Conservation (phyloP, 148 eudicot genomes). For the Agrostemma githago region DNA sequence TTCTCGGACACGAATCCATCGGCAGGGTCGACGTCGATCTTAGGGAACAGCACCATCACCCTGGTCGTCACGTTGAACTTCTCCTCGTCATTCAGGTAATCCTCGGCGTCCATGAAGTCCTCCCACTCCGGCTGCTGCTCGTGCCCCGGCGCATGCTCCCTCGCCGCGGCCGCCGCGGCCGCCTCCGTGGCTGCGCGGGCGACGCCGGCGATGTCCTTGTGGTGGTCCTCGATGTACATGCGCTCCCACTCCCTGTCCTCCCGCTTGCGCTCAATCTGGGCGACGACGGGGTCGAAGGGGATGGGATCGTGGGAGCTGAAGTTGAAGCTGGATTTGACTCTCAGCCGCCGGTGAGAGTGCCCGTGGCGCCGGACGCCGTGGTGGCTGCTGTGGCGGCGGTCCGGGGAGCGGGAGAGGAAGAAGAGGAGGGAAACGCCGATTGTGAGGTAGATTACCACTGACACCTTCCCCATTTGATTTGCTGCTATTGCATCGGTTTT, state of each 20-base stretch:
- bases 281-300: constrained; percentile 81
- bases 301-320: constrained; percentile 42
- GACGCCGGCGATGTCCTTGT: constrained; percentile 23
- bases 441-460: constrained; percentile 60
- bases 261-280: constrained; percentile 58
- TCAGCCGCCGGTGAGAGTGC: constrained; percentile 60
- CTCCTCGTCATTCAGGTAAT: constrained; percentile 86
- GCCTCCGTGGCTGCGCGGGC: constrained; percentile 4
- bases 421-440: constrained; percentile 50
- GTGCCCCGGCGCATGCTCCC: constrained; percentile 38
- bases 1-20: constrained; percentile 58
- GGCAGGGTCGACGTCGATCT: constrained; percentile 58
- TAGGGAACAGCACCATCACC: constrained; percentile 64
- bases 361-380: constrained; percentile 26
- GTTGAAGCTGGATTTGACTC: constrained; percentile 60
- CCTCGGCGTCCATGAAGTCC: constrained; percentile 78
- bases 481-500: constrained; percentile 12
- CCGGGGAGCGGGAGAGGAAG: constrained; percentile 57
- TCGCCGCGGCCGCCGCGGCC: not conserved
- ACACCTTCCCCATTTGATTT: constrained; percentile 39
- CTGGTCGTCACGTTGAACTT: constrained; percentile 70
- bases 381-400: constrained; percentile 12
- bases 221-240: constrained; percentile 39
- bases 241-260: constrained; percentile 68
- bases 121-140: constrained; percentile 86